Evolutionary conservation across 805 yeast species (phyloP).

Genomic region (Lipomyces lipofer): DNA sequence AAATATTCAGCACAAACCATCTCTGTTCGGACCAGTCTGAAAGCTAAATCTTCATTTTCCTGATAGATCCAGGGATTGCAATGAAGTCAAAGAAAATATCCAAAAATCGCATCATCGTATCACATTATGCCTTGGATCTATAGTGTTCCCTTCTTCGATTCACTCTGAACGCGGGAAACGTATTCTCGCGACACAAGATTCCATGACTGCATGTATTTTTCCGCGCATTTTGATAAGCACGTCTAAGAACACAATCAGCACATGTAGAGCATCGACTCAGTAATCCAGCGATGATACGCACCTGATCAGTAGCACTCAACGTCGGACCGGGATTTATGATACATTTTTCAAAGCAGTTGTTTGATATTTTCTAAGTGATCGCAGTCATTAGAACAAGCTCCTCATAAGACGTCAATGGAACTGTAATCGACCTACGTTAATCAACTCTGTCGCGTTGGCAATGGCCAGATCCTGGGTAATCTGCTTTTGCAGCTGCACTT

Average conservation of each 20-base stretch:
- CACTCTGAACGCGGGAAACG: slow-evolving; percentile 64
- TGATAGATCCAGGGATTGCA: too few species aligned
- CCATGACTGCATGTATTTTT: slow-evolving; percentile 91
- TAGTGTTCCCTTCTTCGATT: slow-evolving; percentile 1
- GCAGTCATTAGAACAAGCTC: too few species aligned
- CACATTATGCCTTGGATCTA: too few species aligned
- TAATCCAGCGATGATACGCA: slow-evolving; percentile 6
- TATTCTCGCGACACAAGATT: slow-evolving; percentile 77
- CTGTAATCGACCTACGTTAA: slow-evolving; percentile 51
- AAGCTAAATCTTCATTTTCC: too few species aligned
- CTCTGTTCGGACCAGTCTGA: too few species aligned
- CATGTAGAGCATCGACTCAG: neutral
- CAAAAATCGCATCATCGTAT: too few species aligned
- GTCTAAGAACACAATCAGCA: slow-evolving; percentile 21
- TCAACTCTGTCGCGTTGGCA: slow-evolving; percentile 87
- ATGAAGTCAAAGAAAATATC: too few species aligned
- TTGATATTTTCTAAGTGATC: slow-evolving; percentile 73
- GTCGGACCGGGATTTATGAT: slow-evolving; percentile 58
- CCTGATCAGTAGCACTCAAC: slow-evolving; percentile 53
- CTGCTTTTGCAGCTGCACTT: slow-evolving; percentile 65
- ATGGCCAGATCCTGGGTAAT: slow-evolving; percentile 82
- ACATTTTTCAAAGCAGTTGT: slow-evolving; percentile 83
- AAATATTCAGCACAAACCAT: too few species aligned
- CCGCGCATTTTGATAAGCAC: slow-evolving; percentile 76
- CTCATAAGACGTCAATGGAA: too few species aligned